Evolutionary conservation across 306 rosid species (phyloP).

Genomic region (Rosa multiflora): DNA sequence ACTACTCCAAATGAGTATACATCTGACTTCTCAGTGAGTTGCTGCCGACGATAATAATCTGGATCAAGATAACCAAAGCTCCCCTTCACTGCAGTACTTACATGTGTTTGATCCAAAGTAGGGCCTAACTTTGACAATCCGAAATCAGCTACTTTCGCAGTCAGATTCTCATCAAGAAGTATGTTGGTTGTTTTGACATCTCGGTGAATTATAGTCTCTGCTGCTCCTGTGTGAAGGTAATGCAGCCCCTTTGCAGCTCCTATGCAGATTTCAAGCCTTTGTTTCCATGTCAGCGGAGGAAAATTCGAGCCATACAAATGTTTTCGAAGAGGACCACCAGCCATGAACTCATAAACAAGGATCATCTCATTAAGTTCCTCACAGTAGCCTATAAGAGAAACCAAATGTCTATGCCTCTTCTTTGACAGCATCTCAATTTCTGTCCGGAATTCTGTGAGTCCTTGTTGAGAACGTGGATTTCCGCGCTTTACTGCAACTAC

Average conservation of each 20-base stretch:
- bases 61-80: slow-evolving; percentile 44
- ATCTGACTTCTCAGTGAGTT: slow-evolving; percentile 41
- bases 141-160: slow-evolving; percentile 39
- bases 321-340: slow-evolving; percentile 36
- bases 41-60: slow-evolving; percentile 38
- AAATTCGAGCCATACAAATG: slow-evolving; percentile 35
- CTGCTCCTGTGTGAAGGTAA: slow-evolving; percentile 27
- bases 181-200: slow-evolving; percentile 41
- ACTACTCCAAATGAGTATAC: slow-evolving; percentile 41
- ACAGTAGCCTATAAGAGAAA: slow-evolving; percentile 41
- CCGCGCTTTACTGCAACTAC: slow-evolving; percentile 40
- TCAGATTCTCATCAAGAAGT: slow-evolving; percentile 38
- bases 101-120: slow-evolving; percentile 41
- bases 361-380: slow-evolving; percentile 42
- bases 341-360: slow-evolving; percentile 45
- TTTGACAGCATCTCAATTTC: slow-evolving; percentile 41
- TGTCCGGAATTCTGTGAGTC: slow-evolving; percentile 35
- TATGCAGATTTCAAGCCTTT: slow-evolving; percentile 40
- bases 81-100: slow-evolving; percentile 43
- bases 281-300: slow-evolving; percentile 33
- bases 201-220: slow-evolving; percentile 31
- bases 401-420: slow-evolving; percentile 41
- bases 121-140: slow-evolving; percentile 48
- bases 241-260: slow-evolving; percentile 47
- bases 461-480: slow-evolving; percentile 36